Evolutionary conservation across 768 basidiomycete genomes (phyloP).

Genomic region (Lactarius deliciosus): DNA sequence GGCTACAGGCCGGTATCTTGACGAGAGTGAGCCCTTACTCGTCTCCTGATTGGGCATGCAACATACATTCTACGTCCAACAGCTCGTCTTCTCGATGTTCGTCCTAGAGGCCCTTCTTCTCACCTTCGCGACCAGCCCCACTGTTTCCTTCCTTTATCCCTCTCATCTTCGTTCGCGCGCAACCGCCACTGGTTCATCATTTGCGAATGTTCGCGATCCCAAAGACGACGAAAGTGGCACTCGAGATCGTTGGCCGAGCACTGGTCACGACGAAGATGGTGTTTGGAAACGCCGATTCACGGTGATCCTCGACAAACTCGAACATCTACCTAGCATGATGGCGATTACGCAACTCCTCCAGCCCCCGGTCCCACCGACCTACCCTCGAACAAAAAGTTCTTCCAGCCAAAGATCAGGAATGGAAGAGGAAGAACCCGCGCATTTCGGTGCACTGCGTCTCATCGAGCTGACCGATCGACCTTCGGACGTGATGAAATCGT

Average conservation of each 20-base stretch:
- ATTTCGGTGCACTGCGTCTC: conserved; percentile 63
- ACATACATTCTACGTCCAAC: background rate
- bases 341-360: conserved; percentile 82
- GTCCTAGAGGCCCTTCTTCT: conserved; percentile 80
- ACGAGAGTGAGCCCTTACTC: conserved; percentile 41
- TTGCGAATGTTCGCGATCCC: conserved; percentile 40
- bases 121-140: conserved; percentile 85
- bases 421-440: background rate
- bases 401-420: background rate
- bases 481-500: conserved; percentile 62
- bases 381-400: conserved; percentile 15
- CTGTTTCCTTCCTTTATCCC: conserved; percentile 67
- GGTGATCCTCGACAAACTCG: conserved; percentile 86
- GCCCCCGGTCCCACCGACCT: conserved; percentile 30
- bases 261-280: conserved; percentile 17
- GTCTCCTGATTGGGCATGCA: background rate
- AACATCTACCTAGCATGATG: conserved; percentile 89
- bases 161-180: conserved; percentile 55
- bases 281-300: conserved; percentile 65
- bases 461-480: conserved; percentile 77
- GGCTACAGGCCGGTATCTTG: conserved; percentile 77
- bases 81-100: conserved; percentile 90
- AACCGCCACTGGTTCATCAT: conserved; percentile 47
- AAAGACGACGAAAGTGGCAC: conserved; percentile 17
- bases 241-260: background rate